Evolutionary conservation across 345 rosid genomes (phyloP), one percentile per base, ranked within the genome.

Genomic region (Euphorbia lathyris): DNA sequence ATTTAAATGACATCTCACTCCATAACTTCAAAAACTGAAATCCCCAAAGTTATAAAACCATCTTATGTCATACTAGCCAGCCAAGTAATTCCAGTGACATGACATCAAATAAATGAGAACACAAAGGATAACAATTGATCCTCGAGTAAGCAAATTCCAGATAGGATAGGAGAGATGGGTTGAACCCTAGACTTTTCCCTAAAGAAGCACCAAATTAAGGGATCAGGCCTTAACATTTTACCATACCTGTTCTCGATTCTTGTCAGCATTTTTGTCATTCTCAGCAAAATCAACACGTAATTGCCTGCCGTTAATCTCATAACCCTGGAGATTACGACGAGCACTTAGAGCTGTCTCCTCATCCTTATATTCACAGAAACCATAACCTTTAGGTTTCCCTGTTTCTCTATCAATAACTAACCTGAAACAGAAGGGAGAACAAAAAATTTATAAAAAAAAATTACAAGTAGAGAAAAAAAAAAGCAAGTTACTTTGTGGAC

Each of bases 291-390:
- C 98, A 71, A 95, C 98, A 71, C 99, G 92, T 65, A 95, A 75
- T 22, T 95, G 98, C 79, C 99, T 81, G 16, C 99, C 99, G 81
- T 95, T 92, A 69, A 95, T 90, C 77, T 86, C 91, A 48, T 90
- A 92, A 70, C 97, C 94, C 81, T 90, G 96, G 57, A 95, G 99
- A 84, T 95, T 95, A 74, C 99, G 97, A 42, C 97, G 97, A 72
- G 99, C 99, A 78, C 99, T 95, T 74, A 92, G 70, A 4, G 99
- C 99, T 0, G 99, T 95, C 76, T 95, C 98, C 80, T 92, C 98
- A 81, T 95, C 99, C 76, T 92, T 95, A 76, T 95, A 95, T 77
- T 95, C 99, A 63, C 99, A 95, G 86, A 95, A 95, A 1, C 99
- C 99, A 48, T 95, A 95, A 68, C 99, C 99, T 83, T 92, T 95